These are phyloP conservation scores for Pseudohyphozyma bogoriensis DNA, from an alignment of 768 basidiomycete genomes.

Conservation along the genomic window DNA sequence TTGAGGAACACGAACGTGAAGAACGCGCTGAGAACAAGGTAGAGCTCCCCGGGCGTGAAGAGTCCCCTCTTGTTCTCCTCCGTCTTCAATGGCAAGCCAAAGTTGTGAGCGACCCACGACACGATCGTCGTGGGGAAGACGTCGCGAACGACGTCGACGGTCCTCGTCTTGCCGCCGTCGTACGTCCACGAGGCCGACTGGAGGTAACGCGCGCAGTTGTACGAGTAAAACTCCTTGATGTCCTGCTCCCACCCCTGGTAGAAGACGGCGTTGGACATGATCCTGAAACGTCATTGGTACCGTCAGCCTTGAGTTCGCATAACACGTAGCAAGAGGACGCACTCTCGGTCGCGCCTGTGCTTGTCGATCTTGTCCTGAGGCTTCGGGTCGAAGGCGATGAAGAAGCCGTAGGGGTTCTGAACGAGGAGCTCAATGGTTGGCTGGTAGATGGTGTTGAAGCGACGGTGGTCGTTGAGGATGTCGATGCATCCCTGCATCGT, in stretches of 20 bases:
- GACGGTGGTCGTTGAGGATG: background rate
- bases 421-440: background rate
- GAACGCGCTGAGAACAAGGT: conserved; percentile 12
- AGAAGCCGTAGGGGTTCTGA: conserved; percentile 1
- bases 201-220: background rate
- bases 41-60: conserved; percentile 5
- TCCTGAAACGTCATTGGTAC: background rate
- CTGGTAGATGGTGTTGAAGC: conserved; percentile 7
- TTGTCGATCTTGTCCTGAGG: background rate
- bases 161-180: conserved; percentile 34
- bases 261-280: conserved; percentile 3
- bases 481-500: background rate
- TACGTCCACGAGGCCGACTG: conserved; percentile 24
- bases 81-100: conserved; percentile 18
- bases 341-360: background rate
- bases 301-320: background rate
- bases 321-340: background rate
- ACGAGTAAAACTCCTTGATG: background rate
- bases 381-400: conserved; percentile 6
- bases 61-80: conserved; percentile 12
- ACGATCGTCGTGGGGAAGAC: conserved; percentile 57
- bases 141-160: conserved; percentile 55
- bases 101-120: background rate
- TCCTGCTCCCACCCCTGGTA: conserved; percentile 1
- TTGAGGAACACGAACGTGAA: conserved; percentile 13